phyloP scores from a whole-genome alignment of 495 filamentous ascomycete species.

The Penicillium verhagenii region DNA sequence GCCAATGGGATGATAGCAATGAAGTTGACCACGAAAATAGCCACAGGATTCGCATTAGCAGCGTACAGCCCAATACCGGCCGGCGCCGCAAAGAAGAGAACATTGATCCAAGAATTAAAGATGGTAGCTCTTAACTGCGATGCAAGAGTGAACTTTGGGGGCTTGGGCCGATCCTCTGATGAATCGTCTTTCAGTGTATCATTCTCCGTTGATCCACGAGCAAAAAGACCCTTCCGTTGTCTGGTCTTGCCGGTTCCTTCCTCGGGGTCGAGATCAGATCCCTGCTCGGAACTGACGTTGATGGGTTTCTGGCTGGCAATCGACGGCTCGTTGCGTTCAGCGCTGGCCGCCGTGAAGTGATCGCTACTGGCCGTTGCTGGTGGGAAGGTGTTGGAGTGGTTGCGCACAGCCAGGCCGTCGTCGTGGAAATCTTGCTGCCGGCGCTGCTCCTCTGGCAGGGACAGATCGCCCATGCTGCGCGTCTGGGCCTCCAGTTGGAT shows the following conservation, averaged over 20 bases:
- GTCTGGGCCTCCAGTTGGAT: constrained; percentile 33
- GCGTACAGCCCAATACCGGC: constrained; percentile 71
- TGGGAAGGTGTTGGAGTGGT: constrained; percentile 30
- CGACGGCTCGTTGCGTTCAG: constrained; percentile 20
- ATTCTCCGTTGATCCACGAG: not conserved
- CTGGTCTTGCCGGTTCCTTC: constrained; percentile 19
- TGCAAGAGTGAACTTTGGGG: constrained; percentile 60
- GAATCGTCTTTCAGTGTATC: constrained; percentile 20
- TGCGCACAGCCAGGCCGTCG: constrained; percentile 25
- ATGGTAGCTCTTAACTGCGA: constrained; percentile 71
- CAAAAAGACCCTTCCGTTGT: constrained; percentile 26
- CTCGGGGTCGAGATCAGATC: constrained; percentile 8
- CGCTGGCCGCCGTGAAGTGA: constrained; percentile 2
- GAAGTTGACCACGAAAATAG: constrained; percentile 84
- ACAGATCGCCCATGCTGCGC: constrained; percentile 27
- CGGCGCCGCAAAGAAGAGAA: constrained; percentile 76
- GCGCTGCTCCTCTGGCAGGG: constrained; percentile 24
- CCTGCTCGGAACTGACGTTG: constrained; percentile 28
- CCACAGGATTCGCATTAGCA: constrained; percentile 52
- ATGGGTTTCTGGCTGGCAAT: constrained; percentile 39
- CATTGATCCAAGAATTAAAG: constrained; percentile 80
- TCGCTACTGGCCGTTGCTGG: constrained; percentile 26
- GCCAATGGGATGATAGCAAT: constrained; percentile 73
- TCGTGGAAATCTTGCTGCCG: constrained; percentile 29
- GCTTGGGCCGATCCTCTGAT: constrained; percentile 35